Evolutionary conservation across 495 filamentous ascomycete genomes (phyloP).

Genomic region (Coniosporium apollinis): DNA sequence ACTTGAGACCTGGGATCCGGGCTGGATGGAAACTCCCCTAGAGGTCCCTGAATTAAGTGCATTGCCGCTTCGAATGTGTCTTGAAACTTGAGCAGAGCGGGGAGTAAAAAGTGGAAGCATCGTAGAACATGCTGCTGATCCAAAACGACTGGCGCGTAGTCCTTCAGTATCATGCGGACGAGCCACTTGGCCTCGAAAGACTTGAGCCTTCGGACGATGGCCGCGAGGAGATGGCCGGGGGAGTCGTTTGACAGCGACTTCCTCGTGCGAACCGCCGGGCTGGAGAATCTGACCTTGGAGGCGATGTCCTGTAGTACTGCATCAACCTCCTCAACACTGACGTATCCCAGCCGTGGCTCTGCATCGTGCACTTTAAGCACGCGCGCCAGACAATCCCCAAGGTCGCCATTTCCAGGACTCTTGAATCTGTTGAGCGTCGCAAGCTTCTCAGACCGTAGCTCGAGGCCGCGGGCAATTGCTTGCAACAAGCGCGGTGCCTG

Average conservation of each 20-base stretch:
- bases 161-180: conserved; percentile 64
- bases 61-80: conserved; percentile 39
- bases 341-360: conserved; percentile 22
- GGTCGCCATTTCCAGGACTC: conserved; percentile 39
- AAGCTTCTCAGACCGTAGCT: conserved; percentile 41
- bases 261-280: conserved; percentile 38
- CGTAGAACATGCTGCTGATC: conserved; percentile 23
- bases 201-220: conserved; percentile 41
- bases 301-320: conserved; percentile 43
- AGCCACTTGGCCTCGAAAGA: conserved; percentile 79
- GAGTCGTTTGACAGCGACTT: conserved; percentile 29
- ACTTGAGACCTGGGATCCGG: conserved; percentile 24
- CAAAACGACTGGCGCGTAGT: conserved; percentile 44
- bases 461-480: conserved; percentile 45
- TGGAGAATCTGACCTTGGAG: conserved; percentile 49
- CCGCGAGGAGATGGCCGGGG: conserved; percentile 24
- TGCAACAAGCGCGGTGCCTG: conserved; percentile 41
- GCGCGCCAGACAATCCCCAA: conserved; percentile 50
- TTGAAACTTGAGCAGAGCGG: conserved; percentile 47
- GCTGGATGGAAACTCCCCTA: conserved; percentile 25
- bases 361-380: conserved; percentile 46
- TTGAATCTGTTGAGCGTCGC: conserved; percentile 45
- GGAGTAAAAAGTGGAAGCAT: conserved; percentile 28
- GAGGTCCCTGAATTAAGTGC: conserved; percentile 25
- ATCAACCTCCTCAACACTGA: conserved; percentile 66